Base-by-base conservation (phyloP, 176 grass and related monocot genomes). In the Avena sativa region DNA sequence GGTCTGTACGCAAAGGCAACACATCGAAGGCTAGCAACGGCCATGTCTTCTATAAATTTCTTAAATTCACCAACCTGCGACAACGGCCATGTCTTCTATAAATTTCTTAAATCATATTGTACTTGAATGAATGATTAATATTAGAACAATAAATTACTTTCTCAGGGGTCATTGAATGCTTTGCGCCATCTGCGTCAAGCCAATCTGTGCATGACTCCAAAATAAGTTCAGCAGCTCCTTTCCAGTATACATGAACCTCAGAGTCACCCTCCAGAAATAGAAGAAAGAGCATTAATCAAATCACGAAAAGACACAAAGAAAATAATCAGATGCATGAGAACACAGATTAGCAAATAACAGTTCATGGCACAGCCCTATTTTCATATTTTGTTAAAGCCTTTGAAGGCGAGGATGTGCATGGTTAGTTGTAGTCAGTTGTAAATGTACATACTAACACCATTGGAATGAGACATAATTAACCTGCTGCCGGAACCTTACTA, bases 181-280 rank as follows among this genome's bases (percentile, higher is more conserved):
- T 91, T 8, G 87, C 90, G 65, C 94, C 94, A 88, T 91, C 89
- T 56, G 66, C 30, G 67, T 94, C 94, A 85, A 98, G 6, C 93
- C 92, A 98, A 78, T 61, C 57, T 8, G 90, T 93, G 86, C 97
- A 98, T 56, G 92, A 89, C 38, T 90, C 87, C 75, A 98, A 80
- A 89, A 98, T 88, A 85, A 98, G 92, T 87, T 98, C 97, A 82
- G 94, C 97, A 23, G 97, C 97, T 71, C 97, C 97, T 92, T 98
- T 98, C 94, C 94, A 98, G 82, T 98, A 92, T 32, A 98, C 76
- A 85, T 93, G 97, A 71, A 98, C 87, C 47, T 94, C 92, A 78
- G 89, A 69, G 83, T 74, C 92, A 88, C 73, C 87, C 97, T 98
- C 62, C 57, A 90, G 40, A 85, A 83, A 55, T 15, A 85, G 56